These are phyloP conservation scores for Kwoniella shivajii DNA, from an alignment of 1,284 basidiomycete genomes.

Conservation along the genomic window DNA sequence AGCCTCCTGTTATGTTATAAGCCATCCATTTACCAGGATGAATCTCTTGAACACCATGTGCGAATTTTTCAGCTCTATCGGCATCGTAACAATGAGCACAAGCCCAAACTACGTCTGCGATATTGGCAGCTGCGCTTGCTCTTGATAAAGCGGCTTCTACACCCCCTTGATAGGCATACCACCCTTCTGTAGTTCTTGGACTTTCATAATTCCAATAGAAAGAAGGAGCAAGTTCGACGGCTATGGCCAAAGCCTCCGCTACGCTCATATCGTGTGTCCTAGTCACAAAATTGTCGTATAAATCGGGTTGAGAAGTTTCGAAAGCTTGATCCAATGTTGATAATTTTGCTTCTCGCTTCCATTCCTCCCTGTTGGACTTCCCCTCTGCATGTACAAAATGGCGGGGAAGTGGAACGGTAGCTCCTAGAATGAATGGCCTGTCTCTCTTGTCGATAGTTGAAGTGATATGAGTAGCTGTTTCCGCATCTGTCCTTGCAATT, in stretches of 20 bases:
- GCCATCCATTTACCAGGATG: conserved; percentile 24
- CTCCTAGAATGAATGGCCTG: conserved; percentile 71
- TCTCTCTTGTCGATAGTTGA: conserved; percentile 79
- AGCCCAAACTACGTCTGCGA: conserved; percentile 78
- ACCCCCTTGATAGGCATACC: conserved; percentile 69
- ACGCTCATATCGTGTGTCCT: conserved; percentile 71
- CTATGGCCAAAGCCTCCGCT: conserved; percentile 70
- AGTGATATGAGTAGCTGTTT: conserved; percentile 82
- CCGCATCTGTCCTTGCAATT: conserved; percentile 89
- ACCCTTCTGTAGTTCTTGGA: conserved; percentile 87
- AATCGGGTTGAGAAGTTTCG: conserved; percentile 62
- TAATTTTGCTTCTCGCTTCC: conserved; percentile 12
- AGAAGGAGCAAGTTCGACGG: conserved; percentile 70
- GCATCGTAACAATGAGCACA: conserved; percentile 6
- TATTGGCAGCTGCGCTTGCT: conserved; percentile 74
- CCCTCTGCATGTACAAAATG: conserved; percentile 57
- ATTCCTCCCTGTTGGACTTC: conserved; percentile 68
- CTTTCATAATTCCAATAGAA: conserved; percentile 91
- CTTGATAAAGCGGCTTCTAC: conserved; percentile 75
- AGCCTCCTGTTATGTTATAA: conserved; percentile 15
- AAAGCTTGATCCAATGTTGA: conserved; percentile 58
- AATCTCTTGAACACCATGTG: conserved; percentile 9
- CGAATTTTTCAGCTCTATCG: conserved; percentile 11
- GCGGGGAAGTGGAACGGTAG: conserved; percentile 55
- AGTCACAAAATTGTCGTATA: conserved; percentile 64